Evolutionary conservation across 2,329 filamentous ascomycete species (phyloP).

Genomic region (Cladorrhinum sp.): DNA sequence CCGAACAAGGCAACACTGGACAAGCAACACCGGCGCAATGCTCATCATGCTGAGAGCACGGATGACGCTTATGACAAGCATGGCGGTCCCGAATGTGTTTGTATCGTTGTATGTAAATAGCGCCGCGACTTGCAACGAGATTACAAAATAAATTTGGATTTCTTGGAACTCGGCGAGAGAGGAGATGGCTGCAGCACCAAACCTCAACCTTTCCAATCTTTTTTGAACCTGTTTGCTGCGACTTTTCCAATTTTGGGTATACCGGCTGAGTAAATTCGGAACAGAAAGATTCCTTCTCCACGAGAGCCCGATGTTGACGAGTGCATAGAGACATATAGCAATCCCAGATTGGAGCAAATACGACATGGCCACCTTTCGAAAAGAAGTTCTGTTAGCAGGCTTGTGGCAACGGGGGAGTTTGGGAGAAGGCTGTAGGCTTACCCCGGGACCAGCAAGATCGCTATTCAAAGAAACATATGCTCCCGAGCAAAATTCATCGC

Average conservation of each 20-base stretch:
- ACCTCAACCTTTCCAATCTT: background rate
- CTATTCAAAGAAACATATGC: background rate
- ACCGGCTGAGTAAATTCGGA: background rate
- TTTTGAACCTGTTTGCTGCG: background rate
- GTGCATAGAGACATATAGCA: background rate
- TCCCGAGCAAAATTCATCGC: background rate
- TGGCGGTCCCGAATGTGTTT: background rate
- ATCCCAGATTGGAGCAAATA: background rate
- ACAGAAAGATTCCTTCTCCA: background rate
- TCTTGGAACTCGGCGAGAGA: background rate
- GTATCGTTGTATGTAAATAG: background rate
- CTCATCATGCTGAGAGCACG: background rate
- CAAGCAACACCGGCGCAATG: background rate
- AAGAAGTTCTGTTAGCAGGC: background rate
- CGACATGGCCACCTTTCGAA: background rate
- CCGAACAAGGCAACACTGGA: background rate
- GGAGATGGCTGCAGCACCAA: background rate
- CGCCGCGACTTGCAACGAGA: background rate
- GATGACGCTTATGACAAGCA: background rate
- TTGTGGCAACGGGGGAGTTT: background rate
- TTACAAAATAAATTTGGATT: background rate
- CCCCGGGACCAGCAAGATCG: background rate
- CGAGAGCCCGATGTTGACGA: background rate
- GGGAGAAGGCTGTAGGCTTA: background rate
- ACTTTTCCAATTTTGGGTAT: background rate